Conservation (phyloP, 1,284 basidiomycete genomes). For the Gymnopus androsaceus region DNA sequence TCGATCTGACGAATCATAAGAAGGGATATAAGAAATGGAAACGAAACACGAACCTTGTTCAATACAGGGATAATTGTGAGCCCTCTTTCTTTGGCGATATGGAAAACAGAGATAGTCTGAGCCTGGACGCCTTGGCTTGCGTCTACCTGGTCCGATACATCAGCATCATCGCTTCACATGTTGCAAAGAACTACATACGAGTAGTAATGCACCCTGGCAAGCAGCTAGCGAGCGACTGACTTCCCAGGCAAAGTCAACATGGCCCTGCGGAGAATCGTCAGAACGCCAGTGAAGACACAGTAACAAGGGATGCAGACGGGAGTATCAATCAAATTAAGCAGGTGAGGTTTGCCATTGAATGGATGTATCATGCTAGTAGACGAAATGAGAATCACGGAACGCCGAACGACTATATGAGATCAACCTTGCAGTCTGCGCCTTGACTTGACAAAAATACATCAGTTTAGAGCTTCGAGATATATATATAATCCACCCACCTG, state of each 20-base stretch:
- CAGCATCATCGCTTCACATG: background rate
- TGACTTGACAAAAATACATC: slow-evolving; percentile 50
- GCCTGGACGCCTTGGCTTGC: slow-evolving; percentile 98
- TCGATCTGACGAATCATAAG: slow-evolving; percentile 63
- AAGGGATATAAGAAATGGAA: slow-evolving; percentile 6
- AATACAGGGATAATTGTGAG: slow-evolving; percentile 90
- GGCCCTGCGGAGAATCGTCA: slow-evolving; percentile 55
- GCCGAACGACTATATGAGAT: background rate
- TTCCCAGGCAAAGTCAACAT: slow-evolving; percentile 97
- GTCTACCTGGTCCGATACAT: slow-evolving; percentile 62
- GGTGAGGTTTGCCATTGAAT: slow-evolving; percentile 55
- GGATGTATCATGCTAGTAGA: slow-evolving; percentile 73
- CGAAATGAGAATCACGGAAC: slow-evolving; percentile 1
- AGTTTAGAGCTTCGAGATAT: background rate
- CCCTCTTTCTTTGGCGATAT: slow-evolving; percentile 82
- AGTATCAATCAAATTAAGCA: slow-evolving; percentile 97
- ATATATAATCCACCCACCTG: slow-evolving; percentile 51
- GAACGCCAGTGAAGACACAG: too few species aligned
- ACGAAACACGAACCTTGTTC: slow-evolving; percentile 73
- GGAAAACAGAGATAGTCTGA: slow-evolving; percentile 94
- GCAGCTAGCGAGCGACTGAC: slow-evolving; percentile 91
- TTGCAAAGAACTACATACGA: slow-evolving; percentile 48
- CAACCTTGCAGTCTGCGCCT: slow-evolving; percentile 89
- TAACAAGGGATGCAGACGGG: slow-evolving; percentile 59
- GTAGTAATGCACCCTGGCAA: slow-evolving; percentile 89